A percentile compares a stretch with the other conserved stretches of the same genome.
phyloP scores from a whole-genome alignment of 352 stramenopile genomes.

The Phytopythium ostracodes region DNA sequence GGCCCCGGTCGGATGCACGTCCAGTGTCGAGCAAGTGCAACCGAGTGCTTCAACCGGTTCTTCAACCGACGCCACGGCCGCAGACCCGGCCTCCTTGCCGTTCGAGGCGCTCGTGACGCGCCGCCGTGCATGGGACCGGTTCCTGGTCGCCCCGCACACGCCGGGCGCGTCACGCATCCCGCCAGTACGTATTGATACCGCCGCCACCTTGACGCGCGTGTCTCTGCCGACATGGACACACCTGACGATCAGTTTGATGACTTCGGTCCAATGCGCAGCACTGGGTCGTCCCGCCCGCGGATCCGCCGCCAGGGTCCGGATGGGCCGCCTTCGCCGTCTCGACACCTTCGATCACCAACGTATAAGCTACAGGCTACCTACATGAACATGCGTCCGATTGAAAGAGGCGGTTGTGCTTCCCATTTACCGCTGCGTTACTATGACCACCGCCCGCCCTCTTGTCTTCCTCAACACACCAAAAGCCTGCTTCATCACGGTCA shows the following conservation, averaged over 20 bases:
- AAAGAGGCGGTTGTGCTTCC: neutral
- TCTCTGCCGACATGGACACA: neutral
- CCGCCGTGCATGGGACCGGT: constrained; percentile 33
- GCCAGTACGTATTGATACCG: constrained; percentile 28
- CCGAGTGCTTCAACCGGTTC: neutral
- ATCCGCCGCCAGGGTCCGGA: too few species aligned
- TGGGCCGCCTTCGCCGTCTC: too few species aligned
- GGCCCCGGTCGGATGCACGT: constrained; percentile 9
- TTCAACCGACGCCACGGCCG: neutral
- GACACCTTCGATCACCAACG: too few species aligned
- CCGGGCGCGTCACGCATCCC: constrained; percentile 30
- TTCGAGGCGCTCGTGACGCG: constrained; percentile 28
- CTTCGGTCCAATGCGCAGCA: neutral
- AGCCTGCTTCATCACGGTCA: neutral
- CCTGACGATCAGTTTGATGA: too few species aligned
- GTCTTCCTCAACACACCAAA: neutral
- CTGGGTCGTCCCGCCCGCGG: neutral
- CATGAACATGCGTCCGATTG: neutral
- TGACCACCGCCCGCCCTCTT: neutral
- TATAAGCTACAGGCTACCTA: too few species aligned
- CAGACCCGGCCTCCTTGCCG: constrained; percentile 18
- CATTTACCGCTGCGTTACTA: neutral
- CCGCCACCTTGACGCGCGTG: neutral
- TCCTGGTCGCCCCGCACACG: constrained; percentile 23
- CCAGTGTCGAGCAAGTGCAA: neutral